Evolutionary conservation across 2,329 filamentous ascomycete species (phyloP), one percentile per base, ranked within the genome.

Genomic region (Penicillium thymicola): DNA sequence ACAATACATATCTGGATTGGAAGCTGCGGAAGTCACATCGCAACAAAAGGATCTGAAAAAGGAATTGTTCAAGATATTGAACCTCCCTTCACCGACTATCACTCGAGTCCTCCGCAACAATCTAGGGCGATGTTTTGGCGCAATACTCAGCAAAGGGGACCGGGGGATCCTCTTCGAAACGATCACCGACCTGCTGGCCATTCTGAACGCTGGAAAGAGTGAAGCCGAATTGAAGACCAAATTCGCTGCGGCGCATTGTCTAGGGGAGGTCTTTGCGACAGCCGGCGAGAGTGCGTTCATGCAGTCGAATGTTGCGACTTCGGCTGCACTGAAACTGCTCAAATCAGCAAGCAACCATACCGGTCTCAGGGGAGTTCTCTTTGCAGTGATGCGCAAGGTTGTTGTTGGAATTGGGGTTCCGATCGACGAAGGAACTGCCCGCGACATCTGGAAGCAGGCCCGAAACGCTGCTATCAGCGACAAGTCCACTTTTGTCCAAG

Each of bases 31-130:
- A 70, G 89, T 92, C 64, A 93, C 90, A 23, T 85, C 89, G 13
- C 89, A 97, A 76, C 94, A 99, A 75, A 86, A 92, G 67, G 90
- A 90, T 72, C 82, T 99, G 67, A 97, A 97, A 77, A 92, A 90
- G 73, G 92, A 97, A 81, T 83, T 97, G 64, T 90, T 97, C 74
- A 91, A 96, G 76, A 89, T 99, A 72, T 84, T 99, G 72, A 92
- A 88, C 68, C 84, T 99, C 38, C 73, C 86, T 47, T 83, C 90
- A 40, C 93, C 93, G 54, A 84, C 89, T 46, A 91, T 93, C 37
- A 93, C 91, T 41, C 85, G 94, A 71, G 89, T 96, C 40, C 89
- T 97, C 70, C 86, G 94, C 66, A 94, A 93, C 76, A 95, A 93
- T 71, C 74, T 97, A 36, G 93, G 92, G 46, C 85, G 85, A 73